phyloP scores from a whole-genome alignment of 2,329 filamentous ascomycete species.

The Pezizomycotina sp. region DNA sequence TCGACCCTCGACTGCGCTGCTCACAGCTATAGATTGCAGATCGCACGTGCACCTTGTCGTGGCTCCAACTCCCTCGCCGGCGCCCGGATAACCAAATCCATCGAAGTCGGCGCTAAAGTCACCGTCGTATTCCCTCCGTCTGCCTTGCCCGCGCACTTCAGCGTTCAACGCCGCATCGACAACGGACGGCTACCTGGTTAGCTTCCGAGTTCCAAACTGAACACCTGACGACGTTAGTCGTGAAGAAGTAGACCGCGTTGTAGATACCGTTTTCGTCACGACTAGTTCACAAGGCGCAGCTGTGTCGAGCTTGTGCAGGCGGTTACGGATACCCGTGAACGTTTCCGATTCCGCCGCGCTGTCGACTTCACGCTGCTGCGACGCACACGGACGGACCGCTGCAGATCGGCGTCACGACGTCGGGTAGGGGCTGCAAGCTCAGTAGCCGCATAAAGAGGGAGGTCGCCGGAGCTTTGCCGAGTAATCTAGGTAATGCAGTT shows the following conservation, averaged over 20 bases:
- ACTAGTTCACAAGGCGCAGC: constrained; percentile 37
- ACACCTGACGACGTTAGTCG: constrained; percentile 61
- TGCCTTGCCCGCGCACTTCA: constrained; percentile 42
- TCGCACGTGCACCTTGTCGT: constrained; percentile 67
- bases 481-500: constrained; percentile 59
- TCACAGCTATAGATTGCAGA: constrained; percentile 55
- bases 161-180: constrained; percentile 34
- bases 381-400: constrained; percentile 80
- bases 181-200: constrained; percentile 32
- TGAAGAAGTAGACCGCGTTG: constrained; percentile 56
- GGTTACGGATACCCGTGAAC: constrained; percentile 78
- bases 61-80: constrained; percentile 79
- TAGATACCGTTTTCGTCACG: constrained; percentile 88
- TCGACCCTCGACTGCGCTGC: constrained; percentile 37
- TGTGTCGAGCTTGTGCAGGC: constrained; percentile 58
- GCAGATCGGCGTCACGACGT: constrained; percentile 90
- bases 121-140: constrained; percentile 58
- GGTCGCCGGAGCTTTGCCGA: constrained; percentile 62
- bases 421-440: constrained; percentile 84
- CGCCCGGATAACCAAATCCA: constrained; percentile 59
- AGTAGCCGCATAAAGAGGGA: constrained; percentile 78
- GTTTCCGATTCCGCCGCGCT: constrained; percentile 73
- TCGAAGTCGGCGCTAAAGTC: constrained; percentile 66
- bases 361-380: constrained; percentile 72
- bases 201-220: constrained; percentile 35